Evolutionary conservation across 345 rosid genomes (phyloP), one percentile per base, ranked within the genome.

Genomic region (Arabidopsis arenosa): DNA sequence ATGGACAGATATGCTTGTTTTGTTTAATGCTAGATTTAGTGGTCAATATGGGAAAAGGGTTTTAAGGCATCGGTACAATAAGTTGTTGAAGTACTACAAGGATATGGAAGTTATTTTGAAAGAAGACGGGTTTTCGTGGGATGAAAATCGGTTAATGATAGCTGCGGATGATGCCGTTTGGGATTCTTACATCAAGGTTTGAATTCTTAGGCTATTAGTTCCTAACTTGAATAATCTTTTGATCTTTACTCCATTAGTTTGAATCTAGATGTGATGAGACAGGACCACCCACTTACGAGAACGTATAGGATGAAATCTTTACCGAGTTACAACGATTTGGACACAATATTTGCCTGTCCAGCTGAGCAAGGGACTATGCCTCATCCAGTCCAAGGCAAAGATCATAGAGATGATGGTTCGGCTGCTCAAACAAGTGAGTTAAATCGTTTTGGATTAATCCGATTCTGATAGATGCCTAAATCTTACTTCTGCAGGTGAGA

Each of bases 71-170:
- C 85, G 94, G 36, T 83, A 81, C 83, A 89, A 85, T 74, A 93
- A 93, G 84, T 73, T 90, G 51, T 86, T 70, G 64, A 93, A 90
- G 72, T 89, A 93, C 74, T 89, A 80, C 40, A 79, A 75, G 14
- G 91, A 93, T 80, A 65, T 86, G 77, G 84, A 73, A 41, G 65
- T 51, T 76, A 77, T 90, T 66, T 76, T 87, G 54, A 82, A 80
- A 68, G 83, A 85, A 76, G 75, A 81, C 37, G 90, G 90, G 9
- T 93, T 93, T 80, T 82, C 86, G 7, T 93, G 98, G 98, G 96
- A 93, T 75, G 86, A 83, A 59, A 74, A 73, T 26, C 83, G 44
- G 39, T 85, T 81, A 63, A 86, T 84, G 90, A 78, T 90, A 18
- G 65, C 63, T 63, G 93, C 93, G 1, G 82, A 83, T 47, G 86